Percentiles rank a stretch among this genome's conserved stretches.
Conservation (phyloP, 352 stramenopile species). For the Pythium apleroticum region DNA sequence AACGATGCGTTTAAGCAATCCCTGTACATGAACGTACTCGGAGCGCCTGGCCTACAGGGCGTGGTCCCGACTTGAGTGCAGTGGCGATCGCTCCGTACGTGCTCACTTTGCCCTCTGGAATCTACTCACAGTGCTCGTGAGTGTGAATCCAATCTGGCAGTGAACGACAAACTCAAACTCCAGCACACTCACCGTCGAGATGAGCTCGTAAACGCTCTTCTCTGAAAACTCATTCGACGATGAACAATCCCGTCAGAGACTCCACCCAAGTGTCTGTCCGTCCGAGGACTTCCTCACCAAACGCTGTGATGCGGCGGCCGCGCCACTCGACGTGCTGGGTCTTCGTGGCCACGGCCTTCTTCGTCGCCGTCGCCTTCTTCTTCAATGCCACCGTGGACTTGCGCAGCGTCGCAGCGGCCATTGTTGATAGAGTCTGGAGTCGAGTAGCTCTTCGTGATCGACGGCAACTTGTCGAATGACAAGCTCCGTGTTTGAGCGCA, state of each 20-base stretch:
- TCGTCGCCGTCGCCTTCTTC: conserved; percentile 13
- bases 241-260: too few relatives aligned
- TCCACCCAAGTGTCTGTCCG: too few relatives aligned
- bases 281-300: conserved; percentile 51
- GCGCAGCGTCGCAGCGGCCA: conserved; percentile 11
- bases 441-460: background rate
- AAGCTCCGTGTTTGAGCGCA: conserved; percentile 2
- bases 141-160: too few relatives aligned
- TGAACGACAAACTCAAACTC: too few relatives aligned
- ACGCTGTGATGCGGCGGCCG: conserved; percentile 65
- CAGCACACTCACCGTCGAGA: conserved; percentile 47
- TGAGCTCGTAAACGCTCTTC: conserved; percentile 77
- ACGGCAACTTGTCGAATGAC: conserved; percentile 21
- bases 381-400: conserved; percentile 12
- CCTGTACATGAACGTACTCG: conserved; percentile 36
- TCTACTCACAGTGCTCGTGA: conserved; percentile 32
- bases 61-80: conserved; percentile 58
- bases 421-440: background rate
- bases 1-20: background rate
- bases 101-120: conserved; percentile 74
- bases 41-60: conserved; percentile 77
- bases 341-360: conserved; percentile 2
- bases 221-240: conserved; percentile 48
- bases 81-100: conserved; percentile 74
- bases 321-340: conserved; percentile 71